A percentile compares a stretch with the other conserved stretches of the same genome.
Evolutionary conservation across 1,139 yeast genomes (phyloP).

Genomic region (Diutina neorugosa): DNA sequence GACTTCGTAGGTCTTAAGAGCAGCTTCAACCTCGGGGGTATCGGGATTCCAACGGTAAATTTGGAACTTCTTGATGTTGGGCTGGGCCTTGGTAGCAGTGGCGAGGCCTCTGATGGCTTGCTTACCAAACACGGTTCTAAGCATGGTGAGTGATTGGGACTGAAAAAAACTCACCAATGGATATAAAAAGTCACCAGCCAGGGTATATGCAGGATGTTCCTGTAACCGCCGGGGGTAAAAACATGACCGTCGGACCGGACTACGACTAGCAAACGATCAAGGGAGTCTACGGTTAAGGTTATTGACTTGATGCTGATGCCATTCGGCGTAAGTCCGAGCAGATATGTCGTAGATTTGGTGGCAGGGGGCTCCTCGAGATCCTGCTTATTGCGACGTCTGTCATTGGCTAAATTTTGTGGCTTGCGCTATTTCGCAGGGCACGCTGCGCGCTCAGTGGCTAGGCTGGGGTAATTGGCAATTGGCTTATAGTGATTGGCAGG

Average conservation of each 20-base stretch:
- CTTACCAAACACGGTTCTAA: conserved; percentile 11
- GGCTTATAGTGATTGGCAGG: background rate
- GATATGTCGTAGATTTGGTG: background rate
- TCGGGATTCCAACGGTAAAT: conserved; percentile 99
- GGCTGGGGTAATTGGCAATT: background rate
- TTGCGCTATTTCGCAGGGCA: background rate
- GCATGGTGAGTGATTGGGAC: conserved; percentile 9
- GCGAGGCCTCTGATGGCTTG: conserved; percentile 25
- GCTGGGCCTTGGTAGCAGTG: conserved; percentile 22
- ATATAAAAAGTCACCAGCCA: background rate
- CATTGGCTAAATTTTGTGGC: background rate
- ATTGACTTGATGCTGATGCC: background rate
- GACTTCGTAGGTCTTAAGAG: conserved; percentile 68
- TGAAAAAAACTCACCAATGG: background rate
- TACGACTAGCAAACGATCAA: too few relatives aligned
- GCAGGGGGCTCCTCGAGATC: background rate
- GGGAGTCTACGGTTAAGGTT: background rate
- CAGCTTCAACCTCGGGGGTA: conserved; percentile 86
- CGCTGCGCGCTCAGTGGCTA: background rate
- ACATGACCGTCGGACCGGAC: background rate
- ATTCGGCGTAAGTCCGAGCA: background rate
- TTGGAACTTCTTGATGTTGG: conserved; percentile 71
- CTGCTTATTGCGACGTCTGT: background rate
- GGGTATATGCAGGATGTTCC: background rate
- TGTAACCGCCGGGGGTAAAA: background rate